Evolutionary conservation across 495 filamentous ascomycete species (phyloP).

Genomic region (Annulohypoxylon maeteangense): DNA sequence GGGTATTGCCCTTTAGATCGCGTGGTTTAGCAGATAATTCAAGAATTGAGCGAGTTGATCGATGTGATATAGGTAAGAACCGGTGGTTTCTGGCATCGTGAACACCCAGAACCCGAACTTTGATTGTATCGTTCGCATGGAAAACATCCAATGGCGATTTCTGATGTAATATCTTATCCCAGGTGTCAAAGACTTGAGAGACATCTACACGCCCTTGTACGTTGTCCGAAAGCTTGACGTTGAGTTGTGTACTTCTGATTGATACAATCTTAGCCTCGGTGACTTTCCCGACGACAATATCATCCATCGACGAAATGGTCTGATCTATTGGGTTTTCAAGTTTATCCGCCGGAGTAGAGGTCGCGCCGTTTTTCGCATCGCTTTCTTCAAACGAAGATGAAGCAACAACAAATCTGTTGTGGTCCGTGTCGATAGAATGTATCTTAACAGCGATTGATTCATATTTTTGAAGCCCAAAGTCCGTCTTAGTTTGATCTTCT

Average conservation of each 20-base stretch:
- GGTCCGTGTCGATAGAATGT: slow-evolving; percentile 69
- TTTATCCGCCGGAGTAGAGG: slow-evolving; percentile 39
- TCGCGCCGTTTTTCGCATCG: slow-evolving; percentile 36
- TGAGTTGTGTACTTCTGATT: slow-evolving; percentile 88
- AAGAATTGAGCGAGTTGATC: slow-evolving; percentile 80
- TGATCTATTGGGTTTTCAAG: slow-evolving; percentile 77
- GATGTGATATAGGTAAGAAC: slow-evolving; percentile 90
- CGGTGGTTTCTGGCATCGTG: slow-evolving; percentile 91
- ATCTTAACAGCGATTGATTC: slow-evolving; percentile 78
- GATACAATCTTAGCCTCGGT: slow-evolving; percentile 82
- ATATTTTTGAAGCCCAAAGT: slow-evolving; percentile 78
- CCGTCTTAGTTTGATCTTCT: slow-evolving; percentile 70
- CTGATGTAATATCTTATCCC: slow-evolving; percentile 83
- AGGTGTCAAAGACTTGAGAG: slow-evolving; percentile 86
- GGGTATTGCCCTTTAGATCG: slow-evolving; percentile 61
- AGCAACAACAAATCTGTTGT: slow-evolving; percentile 53
- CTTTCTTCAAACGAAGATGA: slow-evolving; percentile 44
- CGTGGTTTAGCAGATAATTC: slow-evolving; percentile 88
- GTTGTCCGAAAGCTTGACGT: slow-evolving; percentile 88
- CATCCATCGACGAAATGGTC: slow-evolving; percentile 69
- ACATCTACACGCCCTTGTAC: slow-evolving; percentile 91
- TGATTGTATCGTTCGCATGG: slow-evolving; percentile 72
- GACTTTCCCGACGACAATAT: slow-evolving; percentile 77
- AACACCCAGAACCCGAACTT: slow-evolving; percentile 82
- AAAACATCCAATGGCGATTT: slow-evolving; percentile 81